Evolutionary conservation across 441 rosid genomes (phyloP).

Genomic region (Mallotus repandus): DNA sequence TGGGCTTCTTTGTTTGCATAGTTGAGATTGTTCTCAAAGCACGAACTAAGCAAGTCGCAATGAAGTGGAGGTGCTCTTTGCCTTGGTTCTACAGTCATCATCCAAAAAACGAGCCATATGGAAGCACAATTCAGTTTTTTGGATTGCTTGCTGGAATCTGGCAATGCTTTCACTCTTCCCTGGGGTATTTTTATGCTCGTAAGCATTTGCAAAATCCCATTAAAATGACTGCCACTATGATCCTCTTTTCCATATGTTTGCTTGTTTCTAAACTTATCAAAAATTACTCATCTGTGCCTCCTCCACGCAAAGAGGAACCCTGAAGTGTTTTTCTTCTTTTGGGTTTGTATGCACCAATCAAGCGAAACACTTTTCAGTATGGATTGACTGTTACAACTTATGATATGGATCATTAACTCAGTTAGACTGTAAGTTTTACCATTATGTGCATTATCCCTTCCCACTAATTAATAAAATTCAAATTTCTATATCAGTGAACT

Average conservation of each 20-base stretch:
- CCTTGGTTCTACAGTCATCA: background rate
- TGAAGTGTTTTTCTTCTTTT: too few species aligned
- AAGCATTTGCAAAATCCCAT: background rate
- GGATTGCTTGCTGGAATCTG: background rate
- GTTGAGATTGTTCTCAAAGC: background rate
- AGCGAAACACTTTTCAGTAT: too few species aligned
- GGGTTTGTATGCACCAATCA: too few species aligned
- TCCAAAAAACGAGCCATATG: background rate
- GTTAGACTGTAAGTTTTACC: too few species aligned
- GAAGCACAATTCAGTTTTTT: background rate
- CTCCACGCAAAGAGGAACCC: too few species aligned
- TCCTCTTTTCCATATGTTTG: background rate
- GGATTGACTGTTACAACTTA: too few species aligned
- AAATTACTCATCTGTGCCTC: too few species aligned
- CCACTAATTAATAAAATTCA: too few species aligned
- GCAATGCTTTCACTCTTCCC: constrained; percentile 5
- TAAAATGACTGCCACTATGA: background rate
- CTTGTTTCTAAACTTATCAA: background rate
- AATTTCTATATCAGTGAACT: too few species aligned
- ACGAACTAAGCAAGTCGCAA: background rate
- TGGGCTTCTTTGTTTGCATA: too few species aligned
- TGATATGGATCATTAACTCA: too few species aligned
- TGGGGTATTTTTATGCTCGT: constrained; percentile 1
- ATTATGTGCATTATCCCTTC: too few species aligned
- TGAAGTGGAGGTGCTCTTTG: background rate